Evolutionary conservation across 352 stramenopile genomes (phyloP).

Genomic region (Phytophthora podocarpi): DNA sequence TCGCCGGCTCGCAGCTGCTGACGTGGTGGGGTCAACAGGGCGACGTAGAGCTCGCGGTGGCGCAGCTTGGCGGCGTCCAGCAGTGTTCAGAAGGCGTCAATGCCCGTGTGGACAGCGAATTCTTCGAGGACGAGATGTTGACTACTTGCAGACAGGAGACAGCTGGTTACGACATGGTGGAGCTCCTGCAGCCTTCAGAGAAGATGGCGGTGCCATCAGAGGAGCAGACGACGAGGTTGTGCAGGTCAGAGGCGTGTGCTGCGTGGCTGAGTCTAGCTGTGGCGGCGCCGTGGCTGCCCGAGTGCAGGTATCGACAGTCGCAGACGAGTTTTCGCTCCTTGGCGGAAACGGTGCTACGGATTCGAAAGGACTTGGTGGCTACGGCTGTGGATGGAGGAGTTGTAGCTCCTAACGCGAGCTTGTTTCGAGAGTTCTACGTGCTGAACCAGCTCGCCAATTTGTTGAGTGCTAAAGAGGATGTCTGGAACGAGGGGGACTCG

Average conservation of each 20-base stretch:
- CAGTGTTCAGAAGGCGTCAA: conserved; percentile 37
- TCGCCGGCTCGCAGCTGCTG: conserved; percentile 28
- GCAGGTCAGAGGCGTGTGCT: conserved; percentile 26
- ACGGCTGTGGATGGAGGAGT: neutral
- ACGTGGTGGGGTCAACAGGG: conserved; percentile 16
- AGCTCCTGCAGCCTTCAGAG: conserved; percentile 13
- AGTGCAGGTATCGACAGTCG: conserved; percentile 39
- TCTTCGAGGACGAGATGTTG: conserved; percentile 21
- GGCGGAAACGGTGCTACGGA: conserved; percentile 34
- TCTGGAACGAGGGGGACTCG: conserved; percentile 5
- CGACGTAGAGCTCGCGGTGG: conserved; percentile 18
- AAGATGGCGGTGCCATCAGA: conserved; percentile 11
- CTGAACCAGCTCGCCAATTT: conserved; percentile 33
- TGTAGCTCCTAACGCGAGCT: conserved; percentile 27
- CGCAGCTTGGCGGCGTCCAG: conserved; percentile 25
- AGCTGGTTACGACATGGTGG: conserved; percentile 19
- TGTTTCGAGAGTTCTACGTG: conserved; percentile 35
- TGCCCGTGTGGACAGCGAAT: conserved; percentile 26
- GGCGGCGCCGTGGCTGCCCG: conserved; percentile 28
- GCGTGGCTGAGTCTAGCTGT: conserved; percentile 23
- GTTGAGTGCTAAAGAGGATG: conserved; percentile 7
- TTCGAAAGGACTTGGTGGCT: conserved; percentile 30
- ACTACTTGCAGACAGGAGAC: conserved; percentile 20
- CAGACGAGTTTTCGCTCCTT: conserved; percentile 36
- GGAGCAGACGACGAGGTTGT: conserved; percentile 32